Evolutionary conservation across 768 basidiomycete species (phyloP).

Genomic region (Phlebiopsis flavidoalba): DNA sequence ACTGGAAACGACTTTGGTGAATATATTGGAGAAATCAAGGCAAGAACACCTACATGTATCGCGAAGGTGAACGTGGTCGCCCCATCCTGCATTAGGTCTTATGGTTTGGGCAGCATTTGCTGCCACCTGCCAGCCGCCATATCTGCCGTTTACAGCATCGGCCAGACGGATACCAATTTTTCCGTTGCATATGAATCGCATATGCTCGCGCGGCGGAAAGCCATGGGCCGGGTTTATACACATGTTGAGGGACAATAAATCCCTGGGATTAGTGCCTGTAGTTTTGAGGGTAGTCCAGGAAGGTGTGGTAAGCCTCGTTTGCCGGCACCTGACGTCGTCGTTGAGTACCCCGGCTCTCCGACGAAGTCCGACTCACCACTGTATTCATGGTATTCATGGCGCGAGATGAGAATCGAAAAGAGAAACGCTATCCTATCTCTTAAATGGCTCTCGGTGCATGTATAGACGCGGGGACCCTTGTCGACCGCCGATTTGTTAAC

Average conservation of each 20-base stretch:
- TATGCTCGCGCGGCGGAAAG: background rate
- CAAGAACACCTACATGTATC: background rate
- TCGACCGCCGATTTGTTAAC: no score
- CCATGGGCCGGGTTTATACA: background rate
- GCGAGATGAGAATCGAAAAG: no score
- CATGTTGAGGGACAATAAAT: slow-evolving; percentile 4
- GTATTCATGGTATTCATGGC: no score
- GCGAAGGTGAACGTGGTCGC: background rate
- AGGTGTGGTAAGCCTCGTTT: slow-evolving; percentile 1
- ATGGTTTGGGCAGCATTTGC: background rate
- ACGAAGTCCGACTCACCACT: no score
- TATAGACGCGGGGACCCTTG: no score
- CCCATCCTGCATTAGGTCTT: background rate
- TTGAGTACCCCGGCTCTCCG: no score
- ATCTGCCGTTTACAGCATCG: background rate
- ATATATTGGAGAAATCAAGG: background rate
- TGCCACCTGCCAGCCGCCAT: background rate
- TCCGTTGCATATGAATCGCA: background rate
- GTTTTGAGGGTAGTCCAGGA: background rate
- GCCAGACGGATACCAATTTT: background rate
- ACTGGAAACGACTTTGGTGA: background rate
- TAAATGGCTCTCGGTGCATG: no score
- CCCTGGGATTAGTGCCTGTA: background rate
- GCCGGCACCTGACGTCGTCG: background rate
- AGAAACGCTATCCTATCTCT: no score